phyloP scores from a whole-genome alignment of 495 filamentous ascomycete genomes.

The Penicillium tannophilum region DNA sequence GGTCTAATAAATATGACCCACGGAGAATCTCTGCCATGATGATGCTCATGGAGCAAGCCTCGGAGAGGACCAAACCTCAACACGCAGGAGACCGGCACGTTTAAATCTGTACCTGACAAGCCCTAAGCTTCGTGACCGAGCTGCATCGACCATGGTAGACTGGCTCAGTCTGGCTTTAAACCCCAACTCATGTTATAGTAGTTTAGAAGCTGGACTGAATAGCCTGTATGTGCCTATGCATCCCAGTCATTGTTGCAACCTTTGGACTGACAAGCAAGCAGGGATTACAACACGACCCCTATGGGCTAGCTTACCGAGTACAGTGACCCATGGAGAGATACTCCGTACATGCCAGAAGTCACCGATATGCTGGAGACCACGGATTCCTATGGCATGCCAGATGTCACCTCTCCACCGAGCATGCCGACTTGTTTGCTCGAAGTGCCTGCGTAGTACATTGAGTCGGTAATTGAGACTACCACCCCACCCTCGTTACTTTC shows the following conservation, averaged over 20 bases:
- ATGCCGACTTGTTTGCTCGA: background rate
- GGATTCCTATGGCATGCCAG: background rate
- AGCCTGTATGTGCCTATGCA: constrained; percentile 15
- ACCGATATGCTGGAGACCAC: background rate
- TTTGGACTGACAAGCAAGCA: constrained; percentile 1
- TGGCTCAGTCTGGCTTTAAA: no score
- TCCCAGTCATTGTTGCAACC: background rate
- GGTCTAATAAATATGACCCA: background rate
- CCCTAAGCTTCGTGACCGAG: background rate
- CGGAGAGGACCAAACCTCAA: background rate
- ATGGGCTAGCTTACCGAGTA: background rate
- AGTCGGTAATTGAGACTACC: constrained; percentile 22
- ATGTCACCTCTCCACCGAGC: background rate
- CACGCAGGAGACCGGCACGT: background rate
- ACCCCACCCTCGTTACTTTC: constrained; percentile 25
- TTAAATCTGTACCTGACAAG: background rate
- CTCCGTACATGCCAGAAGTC: background rate
- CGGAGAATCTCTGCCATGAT: background rate
- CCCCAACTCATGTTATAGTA: background rate
- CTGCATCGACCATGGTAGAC: no score
- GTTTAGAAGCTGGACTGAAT: constrained; percentile 14
- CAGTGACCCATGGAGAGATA: background rate
- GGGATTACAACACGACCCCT: background rate
- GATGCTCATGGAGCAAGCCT: background rate
- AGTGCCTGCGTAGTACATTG: constrained; percentile 20